These are phyloP conservation scores for Backusella parvicylindrica DNA, from an alignment of 192 early-diverging fungal genomes.

Conservation along the genomic window DNA sequence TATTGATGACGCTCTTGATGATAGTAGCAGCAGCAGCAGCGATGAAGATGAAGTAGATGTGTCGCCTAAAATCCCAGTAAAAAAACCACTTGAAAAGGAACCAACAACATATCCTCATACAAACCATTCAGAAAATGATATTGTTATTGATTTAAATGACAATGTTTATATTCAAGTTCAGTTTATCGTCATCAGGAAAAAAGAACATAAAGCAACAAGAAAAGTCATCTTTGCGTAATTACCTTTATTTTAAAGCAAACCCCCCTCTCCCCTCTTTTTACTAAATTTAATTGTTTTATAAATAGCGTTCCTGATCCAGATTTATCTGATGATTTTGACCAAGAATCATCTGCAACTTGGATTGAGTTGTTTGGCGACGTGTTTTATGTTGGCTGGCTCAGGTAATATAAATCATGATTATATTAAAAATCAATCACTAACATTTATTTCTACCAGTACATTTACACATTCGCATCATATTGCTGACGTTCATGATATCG, in stretches of 20 bases:
- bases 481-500: constrained; percentile 21
- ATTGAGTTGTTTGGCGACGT: constrained; percentile 43
- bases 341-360: constrained; percentile 31
- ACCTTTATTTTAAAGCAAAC: neutral
- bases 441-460: constrained; percentile 8
- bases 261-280: neutral
- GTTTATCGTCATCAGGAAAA: neutral
- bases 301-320: too few species aligned
- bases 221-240: constrained; percentile 11
- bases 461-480: constrained; percentile 49
- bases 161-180: constrained; percentile 35
- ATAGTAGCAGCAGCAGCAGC: neutral
- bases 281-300: neutral
- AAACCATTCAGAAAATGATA: neutral
- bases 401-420: neutral
- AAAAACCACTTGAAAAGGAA: neutral
- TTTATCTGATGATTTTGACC: too few species aligned
- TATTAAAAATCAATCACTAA: neutral
- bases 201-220: neutral
- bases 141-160: constrained; percentile 19
- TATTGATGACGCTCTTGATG: neutral
- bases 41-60: neutral
- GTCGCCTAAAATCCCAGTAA: neutral
- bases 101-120: neutral
- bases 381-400: constrained; percentile 44